Conservation (phyloP, 2,329 filamentous ascomycete genomes). For the Myriosclerotinia scirpicola region DNA sequence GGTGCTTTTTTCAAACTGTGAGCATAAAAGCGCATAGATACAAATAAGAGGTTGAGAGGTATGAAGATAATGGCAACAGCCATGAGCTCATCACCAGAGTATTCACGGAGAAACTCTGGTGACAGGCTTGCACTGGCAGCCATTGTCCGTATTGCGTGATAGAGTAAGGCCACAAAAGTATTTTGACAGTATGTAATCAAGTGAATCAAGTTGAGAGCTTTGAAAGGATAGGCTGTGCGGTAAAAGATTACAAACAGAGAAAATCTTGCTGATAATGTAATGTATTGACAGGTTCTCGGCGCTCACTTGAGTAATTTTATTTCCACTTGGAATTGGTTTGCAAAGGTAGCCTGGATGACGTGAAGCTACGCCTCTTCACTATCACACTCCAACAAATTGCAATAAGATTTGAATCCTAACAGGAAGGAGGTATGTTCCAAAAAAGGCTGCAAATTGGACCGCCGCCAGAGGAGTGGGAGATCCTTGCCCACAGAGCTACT, state of each 20-base stretch:
- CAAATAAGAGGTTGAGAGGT: background rate
- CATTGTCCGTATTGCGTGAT: background rate
- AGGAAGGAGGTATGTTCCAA: background rate
- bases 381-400: background rate
- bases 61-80: slow-evolving; percentile 4
- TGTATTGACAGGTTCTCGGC: background rate
- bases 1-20: background rate
- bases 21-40: slow-evolving; percentile 2
- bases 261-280: background rate
- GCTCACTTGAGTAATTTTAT: background rate
- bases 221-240: background rate
- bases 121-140: background rate
- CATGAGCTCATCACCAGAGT: slow-evolving; percentile 1
- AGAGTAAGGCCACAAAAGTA: background rate
- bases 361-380: background rate
- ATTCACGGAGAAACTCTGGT: background rate
- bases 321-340: background rate
- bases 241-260: background rate
- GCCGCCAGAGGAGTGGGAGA: background rate
- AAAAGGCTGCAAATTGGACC: background rate
- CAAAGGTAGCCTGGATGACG: background rate
- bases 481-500: background rate
- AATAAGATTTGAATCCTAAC: background rate
- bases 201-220: background rate
- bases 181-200: background rate